Evolutionary conservation across 495 filamentous ascomycete genomes (phyloP), one percentile per base, ranked within the genome.

Genomic region (Penicilliopsis zonata): DNA sequence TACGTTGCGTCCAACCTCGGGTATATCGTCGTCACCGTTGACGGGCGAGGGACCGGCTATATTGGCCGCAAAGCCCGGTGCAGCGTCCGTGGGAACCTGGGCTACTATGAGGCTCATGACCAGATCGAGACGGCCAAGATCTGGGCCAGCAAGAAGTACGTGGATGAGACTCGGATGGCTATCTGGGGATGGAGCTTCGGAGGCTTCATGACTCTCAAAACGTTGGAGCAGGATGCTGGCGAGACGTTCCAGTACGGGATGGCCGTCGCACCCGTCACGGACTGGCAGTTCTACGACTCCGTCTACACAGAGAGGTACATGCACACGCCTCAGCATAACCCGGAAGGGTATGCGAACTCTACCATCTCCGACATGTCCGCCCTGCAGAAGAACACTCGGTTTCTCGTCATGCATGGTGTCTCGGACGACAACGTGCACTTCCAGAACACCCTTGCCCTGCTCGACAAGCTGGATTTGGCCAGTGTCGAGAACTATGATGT

Each of bases 141-240:
- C 33, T 96, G 83, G 82, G 78, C 76, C 0, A 49, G 55, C 24
- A 93, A 90, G 62, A 49, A 66, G 17, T 96, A 96, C 52, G 79
- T 93, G 4, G 92, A 96, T 54, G 67, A 70, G 37, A 59, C 70
- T 7, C 68, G 78, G 19, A 74, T 98, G 36, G 88, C 86, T 1
- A 94, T 98, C 46, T 98, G 90, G 90, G 90, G 90, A 21, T 98
- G 90, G 90, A 90, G 82, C 40, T 98, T 87, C 48, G 90, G 90
- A 20, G 90, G 90, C 12, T 98, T 93, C 65, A 87, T 85, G 75
- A 85, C 90, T n/a, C 63, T 98, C 34, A 98, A 98, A 61, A 86
- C 84, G 3, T 70, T 98, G 2, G 90, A 98, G 58, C 68, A 75
- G 40, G 90, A 98, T 53, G 90, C 69, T 1, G 90, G 90, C 4